Conservation (phyloP, 768 basidiomycete genomes). For the Trametes cinnabarina region DNA sequence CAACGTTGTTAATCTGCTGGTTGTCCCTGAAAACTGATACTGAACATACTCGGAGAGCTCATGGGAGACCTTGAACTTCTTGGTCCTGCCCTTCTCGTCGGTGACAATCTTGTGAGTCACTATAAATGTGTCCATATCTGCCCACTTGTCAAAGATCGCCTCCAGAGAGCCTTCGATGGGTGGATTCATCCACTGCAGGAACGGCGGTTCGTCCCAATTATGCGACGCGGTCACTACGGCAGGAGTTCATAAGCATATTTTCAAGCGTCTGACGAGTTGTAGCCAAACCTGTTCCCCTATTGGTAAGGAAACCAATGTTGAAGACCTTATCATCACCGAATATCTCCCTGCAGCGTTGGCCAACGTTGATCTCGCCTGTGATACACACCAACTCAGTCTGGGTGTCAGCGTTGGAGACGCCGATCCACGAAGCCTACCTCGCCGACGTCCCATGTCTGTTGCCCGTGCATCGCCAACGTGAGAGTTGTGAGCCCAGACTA, state of each 20-base stretch:
- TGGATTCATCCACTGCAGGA: slow-evolving; percentile 24
- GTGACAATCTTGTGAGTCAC: slow-evolving; percentile 21
- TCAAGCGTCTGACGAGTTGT: neutral
- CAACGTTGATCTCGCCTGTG: slow-evolving; percentile 29
- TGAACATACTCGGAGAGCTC: slow-evolving; percentile 24
- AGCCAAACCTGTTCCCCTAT: slow-evolving; percentile 26
- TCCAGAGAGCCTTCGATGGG: slow-evolving; percentile 26
- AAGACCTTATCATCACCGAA: slow-evolving; percentile 27
- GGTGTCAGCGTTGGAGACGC: neutral
- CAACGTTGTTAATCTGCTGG: neutral
- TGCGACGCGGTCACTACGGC: slow-evolving; percentile 26
- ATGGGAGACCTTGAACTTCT: slow-evolving; percentile 20
- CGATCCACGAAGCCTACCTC: slow-evolving; percentile 10
- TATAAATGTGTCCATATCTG: slow-evolving; percentile 18
- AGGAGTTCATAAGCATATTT: neutral
- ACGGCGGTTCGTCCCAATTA: slow-evolving; percentile 29
- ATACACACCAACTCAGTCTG: neutral
- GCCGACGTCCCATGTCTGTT: slow-evolving; percentile 29
- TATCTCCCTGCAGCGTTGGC: slow-evolving; percentile 30
- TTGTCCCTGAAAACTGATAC: neutral
- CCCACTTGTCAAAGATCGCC: slow-evolving; percentile 23
- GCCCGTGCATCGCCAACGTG: slow-evolving; percentile 32
- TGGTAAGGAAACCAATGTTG: slow-evolving; percentile 29
- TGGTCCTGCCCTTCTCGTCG: slow-evolving; percentile 9
- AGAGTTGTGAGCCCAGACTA: slow-evolving; percentile 34